Evolutionary conservation across 257 asterid species (phyloP).

Genomic region (Forsythia suspensa): DNA sequence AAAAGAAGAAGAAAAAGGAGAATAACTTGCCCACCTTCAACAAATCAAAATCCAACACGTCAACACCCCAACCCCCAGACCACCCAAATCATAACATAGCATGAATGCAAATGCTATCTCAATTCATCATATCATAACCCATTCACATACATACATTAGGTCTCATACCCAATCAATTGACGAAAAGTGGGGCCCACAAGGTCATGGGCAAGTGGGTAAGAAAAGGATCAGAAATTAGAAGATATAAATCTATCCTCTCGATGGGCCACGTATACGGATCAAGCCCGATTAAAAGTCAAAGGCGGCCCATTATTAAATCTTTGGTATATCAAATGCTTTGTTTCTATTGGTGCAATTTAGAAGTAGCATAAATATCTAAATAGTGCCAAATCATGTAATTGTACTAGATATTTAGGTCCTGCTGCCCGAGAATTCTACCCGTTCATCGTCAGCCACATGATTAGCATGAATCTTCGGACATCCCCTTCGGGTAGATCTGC

Average conservation of each 20-base stretch:
- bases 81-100: neutral
- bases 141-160: neutral
- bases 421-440: neutral
- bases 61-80: neutral
- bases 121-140: neutral
- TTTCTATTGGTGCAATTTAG: neutral
- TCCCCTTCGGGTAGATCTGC: neutral
- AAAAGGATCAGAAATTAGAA: neutral
- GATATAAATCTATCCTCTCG: constrained; percentile 38
- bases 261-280: constrained; percentile 47
- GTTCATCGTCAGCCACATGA: neutral
- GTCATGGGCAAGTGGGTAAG: constrained; percentile 32
- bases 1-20: too few relatives aligned
- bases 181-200: constrained; percentile 21
- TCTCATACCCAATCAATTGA: neutral
- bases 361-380: neutral
- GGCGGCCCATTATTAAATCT: neutral
- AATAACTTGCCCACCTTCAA: neutral
- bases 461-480: neutral
- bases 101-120: neutral
- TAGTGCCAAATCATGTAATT: neutral
- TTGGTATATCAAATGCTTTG: neutral
- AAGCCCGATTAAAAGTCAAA: neutral
- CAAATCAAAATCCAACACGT: neutral
- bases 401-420: neutral